Percentiles rank a stretch among this genome's conserved stretches.
phyloP scores from a whole-genome alignment of 352 stramenopile genomes.

The Thalassiosira hispida region DNA sequence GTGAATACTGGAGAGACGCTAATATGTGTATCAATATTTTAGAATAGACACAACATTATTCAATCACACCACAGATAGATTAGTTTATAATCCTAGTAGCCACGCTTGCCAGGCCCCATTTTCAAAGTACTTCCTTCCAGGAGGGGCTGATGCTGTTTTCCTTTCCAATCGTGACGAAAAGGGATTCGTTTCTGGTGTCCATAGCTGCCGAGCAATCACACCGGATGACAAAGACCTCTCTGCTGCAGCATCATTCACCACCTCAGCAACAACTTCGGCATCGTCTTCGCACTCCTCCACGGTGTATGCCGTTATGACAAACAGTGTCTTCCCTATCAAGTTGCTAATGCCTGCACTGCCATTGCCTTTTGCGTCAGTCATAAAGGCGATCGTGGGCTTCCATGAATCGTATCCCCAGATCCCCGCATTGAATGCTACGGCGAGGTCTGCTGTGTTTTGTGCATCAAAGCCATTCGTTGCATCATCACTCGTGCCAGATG shows the following conservation, averaged over 20 bases:
- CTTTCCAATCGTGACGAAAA: constrained; percentile 69
- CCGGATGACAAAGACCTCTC: not conserved
- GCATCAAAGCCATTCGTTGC: not conserved
- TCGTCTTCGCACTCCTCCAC: constrained; percentile 81
- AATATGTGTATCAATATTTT: no score
- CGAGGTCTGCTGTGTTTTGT: constrained; percentile 44
- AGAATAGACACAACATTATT: no score
- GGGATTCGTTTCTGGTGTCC: constrained; percentile 68
- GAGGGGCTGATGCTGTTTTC: constrained; percentile 61
- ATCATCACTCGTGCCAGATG: not conserved
- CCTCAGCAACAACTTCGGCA: constrained; percentile 61
- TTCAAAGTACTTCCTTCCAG: constrained; percentile 66
- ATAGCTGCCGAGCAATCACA: constrained; percentile 56
- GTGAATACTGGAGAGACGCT: no score
- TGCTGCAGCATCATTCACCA: constrained; percentile 25
- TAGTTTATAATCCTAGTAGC: constrained; percentile 41
- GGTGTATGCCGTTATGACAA: constrained; percentile 82
- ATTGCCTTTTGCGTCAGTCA: constrained; percentile 8
- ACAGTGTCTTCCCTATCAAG: constrained; percentile 41
- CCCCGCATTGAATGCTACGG: constrained; percentile 78
- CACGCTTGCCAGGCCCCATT: constrained; percentile 82
- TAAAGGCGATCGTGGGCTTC: constrained; percentile 64
- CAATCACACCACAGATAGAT: no score
- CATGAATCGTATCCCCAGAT: constrained; percentile 85
- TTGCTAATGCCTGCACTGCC: not conserved